Evolutionary conservation across 169 alveolate genomes (phyloP), one percentile per base, ranked within the genome.

Genomic region (Cryptosporidium ryanae): DNA sequence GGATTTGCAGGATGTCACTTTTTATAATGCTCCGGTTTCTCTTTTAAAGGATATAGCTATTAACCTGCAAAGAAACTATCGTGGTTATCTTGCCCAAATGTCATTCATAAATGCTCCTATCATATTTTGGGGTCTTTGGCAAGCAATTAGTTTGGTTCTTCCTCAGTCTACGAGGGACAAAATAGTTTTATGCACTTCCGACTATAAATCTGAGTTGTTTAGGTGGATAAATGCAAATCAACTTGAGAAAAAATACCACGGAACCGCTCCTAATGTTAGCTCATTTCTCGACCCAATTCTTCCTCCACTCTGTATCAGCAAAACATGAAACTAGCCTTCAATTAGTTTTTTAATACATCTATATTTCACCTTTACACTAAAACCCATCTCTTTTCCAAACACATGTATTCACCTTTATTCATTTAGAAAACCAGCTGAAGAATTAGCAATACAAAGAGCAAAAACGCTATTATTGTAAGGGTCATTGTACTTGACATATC

Each of bases 61-160:
- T 82, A 82, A 81, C 21, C 89, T 91, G 27, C 93, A 91, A 92
- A 83, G 94, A 34, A 91, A 91, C 84, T 91, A 90, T 65, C 64
- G 94, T 18, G 93, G 93, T 1, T 82, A 92, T 38, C 92, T 91
- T 2, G 82, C 82, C 17, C 91, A 83, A 25, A 90, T 91, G 94
- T 49, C 87, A 55, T 84, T 91, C 61, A 54, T 91, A 44, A 90
- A 91, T 27, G 65, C 94, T 17, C 91, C 92, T 10, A 82, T 90
- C 12, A 82, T 91, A 17, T 89, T 90, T 44, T 89, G 92, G 92
- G 90, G 94, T 5, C 49, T 91, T 10, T 91, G 94, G 94, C 92
- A 91, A 70, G 87, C 91, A 44, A 84, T 91, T 38, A 82, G 92
- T 38, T 82, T 90, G 4, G 92, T 91, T 49, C 84, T 91, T n/a